phyloP scores from a whole-genome alignment of 2,329 filamentous ascomycete species.

The Emericellopsis cladophorae region DNA sequence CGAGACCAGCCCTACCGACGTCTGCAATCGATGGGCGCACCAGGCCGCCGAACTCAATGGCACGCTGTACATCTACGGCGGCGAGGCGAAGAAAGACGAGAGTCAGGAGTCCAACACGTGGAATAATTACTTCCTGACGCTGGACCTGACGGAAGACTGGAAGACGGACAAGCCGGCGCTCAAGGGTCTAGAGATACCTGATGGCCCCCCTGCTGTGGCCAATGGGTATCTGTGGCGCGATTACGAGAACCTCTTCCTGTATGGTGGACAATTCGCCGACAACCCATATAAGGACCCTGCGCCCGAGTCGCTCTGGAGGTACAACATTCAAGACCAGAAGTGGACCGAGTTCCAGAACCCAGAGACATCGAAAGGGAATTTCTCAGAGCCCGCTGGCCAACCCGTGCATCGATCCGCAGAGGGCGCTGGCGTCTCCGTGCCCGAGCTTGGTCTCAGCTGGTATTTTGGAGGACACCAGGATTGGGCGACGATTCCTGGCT shows the following conservation, averaged over 20 bases:
- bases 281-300: constrained; percentile 41
- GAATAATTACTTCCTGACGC: constrained; percentile 62
- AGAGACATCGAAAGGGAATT: constrained; percentile 48
- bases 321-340: constrained; percentile 41
- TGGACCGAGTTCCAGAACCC: constrained; percentile 55
- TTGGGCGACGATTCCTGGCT: constrained; percentile 42
- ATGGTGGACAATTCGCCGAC: constrained; percentile 63
- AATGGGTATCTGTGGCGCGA: constrained; percentile 70
- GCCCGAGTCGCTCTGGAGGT: constrained; percentile 56
- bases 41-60: constrained; percentile 62
- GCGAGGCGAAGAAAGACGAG: constrained; percentile 43
- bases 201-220: constrained; percentile 57
- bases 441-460: constrained; percentile 57
- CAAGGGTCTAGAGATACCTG: constrained; percentile 48
- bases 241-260: constrained; percentile 55
- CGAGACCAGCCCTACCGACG: constrained; percentile 20
- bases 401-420: constrained; percentile 59
- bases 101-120: constrained; percentile 52
- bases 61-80: constrained; percentile 66
- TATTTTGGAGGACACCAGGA: constrained; percentile 73
- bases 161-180: constrained; percentile 50
- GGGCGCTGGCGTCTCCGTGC: constrained; percentile 58
- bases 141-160: constrained; percentile 67
- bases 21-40: constrained; percentile 54
- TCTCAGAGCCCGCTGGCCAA: constrained; percentile 40